Percentiles rank a stretch among this genome's conserved stretches.
These are phyloP conservation scores for Ceratocystis cacaofunesta DNA, from an alignment of 2,329 filamentous ascomycete species.

Conservation along the genomic window DNA sequence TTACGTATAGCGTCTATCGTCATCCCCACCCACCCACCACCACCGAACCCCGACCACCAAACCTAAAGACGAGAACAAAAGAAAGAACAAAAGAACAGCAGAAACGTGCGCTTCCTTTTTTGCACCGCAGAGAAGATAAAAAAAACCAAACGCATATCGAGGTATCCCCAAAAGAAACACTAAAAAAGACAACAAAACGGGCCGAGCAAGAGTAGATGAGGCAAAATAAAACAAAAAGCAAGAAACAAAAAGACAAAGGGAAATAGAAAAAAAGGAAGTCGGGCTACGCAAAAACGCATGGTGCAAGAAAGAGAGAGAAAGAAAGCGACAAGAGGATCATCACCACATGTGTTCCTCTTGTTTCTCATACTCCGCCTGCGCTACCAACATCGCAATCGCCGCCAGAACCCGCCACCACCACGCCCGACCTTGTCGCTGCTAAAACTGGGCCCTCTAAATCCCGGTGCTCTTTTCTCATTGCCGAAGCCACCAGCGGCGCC, in stretches of 20 bases:
- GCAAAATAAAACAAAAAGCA: background rate
- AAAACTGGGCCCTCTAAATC: slow-evolving; percentile 31
- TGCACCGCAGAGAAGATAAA: background rate
- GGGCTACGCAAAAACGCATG: background rate
- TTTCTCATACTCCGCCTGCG: background rate
- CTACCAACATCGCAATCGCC: slow-evolving; percentile 42
- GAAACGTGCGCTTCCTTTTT: slow-evolving; percentile 8
- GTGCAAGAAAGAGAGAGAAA: slow-evolving; percentile 5
- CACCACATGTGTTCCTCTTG: background rate
- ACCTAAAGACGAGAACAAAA: background rate
- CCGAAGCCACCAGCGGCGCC: slow-evolving; percentile 21
- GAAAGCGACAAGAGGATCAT: background rate
- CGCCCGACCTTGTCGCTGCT: slow-evolving; percentile 31
- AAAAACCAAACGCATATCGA: slow-evolving; percentile 11
- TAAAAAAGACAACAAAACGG: background rate
- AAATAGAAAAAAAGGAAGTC: background rate
- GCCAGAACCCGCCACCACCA: slow-evolving; percentile 37
- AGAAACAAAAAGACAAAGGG: slow-evolving; percentile 10
- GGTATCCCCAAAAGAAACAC: slow-evolving; percentile 16
- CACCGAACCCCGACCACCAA: background rate
- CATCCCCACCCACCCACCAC: background rate
- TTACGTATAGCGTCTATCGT: slow-evolving; percentile 16
- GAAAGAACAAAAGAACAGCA: slow-evolving; percentile 4
- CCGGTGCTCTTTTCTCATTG: slow-evolving; percentile 33
- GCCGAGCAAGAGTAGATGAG: background rate